A percentile compares a stretch with the other conserved stretches of the same genome.
Conservation (phyloP, 495 filamentous ascomycete species). For the Penicillium argentinense region DNA sequence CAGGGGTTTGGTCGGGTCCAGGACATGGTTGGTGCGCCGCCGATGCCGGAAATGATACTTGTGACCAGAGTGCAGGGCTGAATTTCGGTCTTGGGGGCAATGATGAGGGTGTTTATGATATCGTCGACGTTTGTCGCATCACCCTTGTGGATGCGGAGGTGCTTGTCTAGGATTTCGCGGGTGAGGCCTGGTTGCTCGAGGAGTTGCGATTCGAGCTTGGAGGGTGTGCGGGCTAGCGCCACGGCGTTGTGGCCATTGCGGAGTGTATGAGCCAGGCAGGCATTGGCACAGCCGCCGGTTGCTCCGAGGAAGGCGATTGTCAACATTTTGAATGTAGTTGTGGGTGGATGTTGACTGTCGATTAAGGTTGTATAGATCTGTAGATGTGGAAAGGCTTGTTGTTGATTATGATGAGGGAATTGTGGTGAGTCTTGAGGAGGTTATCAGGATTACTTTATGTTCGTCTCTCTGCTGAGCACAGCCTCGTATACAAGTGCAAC, state of each 20-base stretch:
- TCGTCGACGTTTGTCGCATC: slow-evolving; percentile 43
- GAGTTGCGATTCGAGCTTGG: slow-evolving; percentile 51
- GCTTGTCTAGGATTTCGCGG: slow-evolving; percentile 23
- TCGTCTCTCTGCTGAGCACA: no score
- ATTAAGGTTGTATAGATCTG: not conserved
- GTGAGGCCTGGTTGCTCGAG: slow-evolving; percentile 32
- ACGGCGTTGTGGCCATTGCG: slow-evolving; percentile 40
- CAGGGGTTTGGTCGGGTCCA: slow-evolving; percentile 16
- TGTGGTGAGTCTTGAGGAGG: no score
- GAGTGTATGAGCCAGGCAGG: slow-evolving; percentile 46
- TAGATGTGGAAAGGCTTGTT: no score
- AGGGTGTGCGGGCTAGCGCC: slow-evolving; percentile 57
- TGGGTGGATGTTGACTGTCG: not conserved
- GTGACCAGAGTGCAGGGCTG: slow-evolving; percentile 17
- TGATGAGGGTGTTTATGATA: slow-evolving; percentile 30
- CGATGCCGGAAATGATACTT: slow-evolving; percentile 49
- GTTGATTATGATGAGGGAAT: no score
- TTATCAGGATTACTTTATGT: no score
- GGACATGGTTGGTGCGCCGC: slow-evolving; percentile 21
- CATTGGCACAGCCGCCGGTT: slow-evolving; percentile 43
- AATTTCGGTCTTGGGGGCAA: slow-evolving; percentile 2
- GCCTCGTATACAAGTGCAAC: no score
- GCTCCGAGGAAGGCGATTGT: slow-evolving; percentile 47
- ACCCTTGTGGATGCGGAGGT: slow-evolving; percentile 46
- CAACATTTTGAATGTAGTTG: not conserved